Evolutionary conservation across 2,329 filamentous ascomycete species (phyloP), one percentile per base, ranked within the genome.

Genomic region (Pseudocercospora vitis): DNA sequence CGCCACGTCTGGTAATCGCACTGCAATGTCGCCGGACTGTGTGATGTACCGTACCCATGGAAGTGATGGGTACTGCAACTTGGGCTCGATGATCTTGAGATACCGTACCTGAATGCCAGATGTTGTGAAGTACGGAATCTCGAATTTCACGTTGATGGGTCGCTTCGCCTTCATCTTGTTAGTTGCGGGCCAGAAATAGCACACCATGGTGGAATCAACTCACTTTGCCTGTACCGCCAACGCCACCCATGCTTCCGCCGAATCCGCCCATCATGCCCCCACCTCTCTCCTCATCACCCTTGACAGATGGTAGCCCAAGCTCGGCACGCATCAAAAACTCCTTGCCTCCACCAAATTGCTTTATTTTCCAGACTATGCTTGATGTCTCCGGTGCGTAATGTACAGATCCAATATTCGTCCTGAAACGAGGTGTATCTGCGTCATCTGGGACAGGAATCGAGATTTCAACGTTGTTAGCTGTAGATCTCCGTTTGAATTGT

Each of bases 81-180:
- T 99, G 42, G 94, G 94, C 75, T 99, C 94, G 60, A 95, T 97
- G 68, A 99, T 99, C 82, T 99, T 99, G 72, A 99, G 76, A 73
- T 99, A 99, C 68, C 94, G 84, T 67, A 99, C 94, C 74, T 99
- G 95, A 64, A 99, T 99, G 61, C 94, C 94, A 75, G 89, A 95
- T 2, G 95, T 99, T n/a, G 94, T 99, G 72, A 99, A 99, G 76
- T 99, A 99, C n/a, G 94, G 94, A 69, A 99, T 99, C 78, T 99
- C 94, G 71, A 99, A 99, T 78, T 99, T 99, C 77, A 99, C 94
- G 73, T 91, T 92, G 68, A 99, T 99, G 0, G 94, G 94, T 64
- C 94, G 80, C 81, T 97, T 99, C 16, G 89, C 40, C 40, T 45
- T 16, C 4, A 7, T 1, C 14, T 8, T n/a, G 23, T 45, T 19